Percentiles rank a stretch among this genome's conserved stretches.
Conservation (phyloP, 192 early-diverging fungal species). For the Thoreauomyces humboldtii region DNA sequence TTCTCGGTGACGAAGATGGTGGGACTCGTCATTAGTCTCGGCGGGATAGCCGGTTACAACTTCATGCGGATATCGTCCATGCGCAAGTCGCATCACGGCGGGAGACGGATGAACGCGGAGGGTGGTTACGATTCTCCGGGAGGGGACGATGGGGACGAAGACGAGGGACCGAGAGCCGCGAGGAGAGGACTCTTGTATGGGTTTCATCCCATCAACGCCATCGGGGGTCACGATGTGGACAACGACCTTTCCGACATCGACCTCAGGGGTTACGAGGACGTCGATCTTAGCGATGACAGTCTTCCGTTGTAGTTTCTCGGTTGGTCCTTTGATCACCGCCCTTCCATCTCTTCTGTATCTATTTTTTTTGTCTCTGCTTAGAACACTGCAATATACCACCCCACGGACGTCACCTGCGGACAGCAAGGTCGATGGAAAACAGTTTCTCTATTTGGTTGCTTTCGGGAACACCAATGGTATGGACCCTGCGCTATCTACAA, state of each 20-base stretch:
- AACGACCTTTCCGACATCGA: not conserved
- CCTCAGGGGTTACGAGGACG: constrained; percentile 3
- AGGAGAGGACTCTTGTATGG: constrained; percentile 14
- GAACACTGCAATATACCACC: no score
- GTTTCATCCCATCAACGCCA: constrained; percentile 25
- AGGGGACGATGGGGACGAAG: not conserved
- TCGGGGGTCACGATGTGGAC: not conserved
- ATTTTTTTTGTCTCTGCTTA: no score
- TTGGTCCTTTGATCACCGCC: no score
- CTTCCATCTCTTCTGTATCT: no score
- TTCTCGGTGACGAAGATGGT: constrained; percentile 71
- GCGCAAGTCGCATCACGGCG: constrained; percentile 7
- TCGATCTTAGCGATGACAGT: constrained; percentile 3
- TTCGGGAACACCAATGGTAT: constrained; percentile 25
- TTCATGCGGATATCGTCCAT: constrained; percentile 35
- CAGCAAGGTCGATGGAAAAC: no score
- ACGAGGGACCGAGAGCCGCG: not conserved
- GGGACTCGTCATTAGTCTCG: constrained; percentile 77
- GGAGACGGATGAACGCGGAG: no score
- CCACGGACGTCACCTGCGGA: no score
- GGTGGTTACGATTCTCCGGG: not conserved
- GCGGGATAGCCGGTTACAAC: constrained; percentile 74
- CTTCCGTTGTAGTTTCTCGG: no score
- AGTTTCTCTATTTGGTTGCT: constrained; percentile 8
- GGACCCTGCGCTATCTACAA: constrained; percentile 27